Evolutionary conservation across 2,329 filamentous ascomycete species (phyloP).

Genomic region (Epichloe sibirici): DNA sequence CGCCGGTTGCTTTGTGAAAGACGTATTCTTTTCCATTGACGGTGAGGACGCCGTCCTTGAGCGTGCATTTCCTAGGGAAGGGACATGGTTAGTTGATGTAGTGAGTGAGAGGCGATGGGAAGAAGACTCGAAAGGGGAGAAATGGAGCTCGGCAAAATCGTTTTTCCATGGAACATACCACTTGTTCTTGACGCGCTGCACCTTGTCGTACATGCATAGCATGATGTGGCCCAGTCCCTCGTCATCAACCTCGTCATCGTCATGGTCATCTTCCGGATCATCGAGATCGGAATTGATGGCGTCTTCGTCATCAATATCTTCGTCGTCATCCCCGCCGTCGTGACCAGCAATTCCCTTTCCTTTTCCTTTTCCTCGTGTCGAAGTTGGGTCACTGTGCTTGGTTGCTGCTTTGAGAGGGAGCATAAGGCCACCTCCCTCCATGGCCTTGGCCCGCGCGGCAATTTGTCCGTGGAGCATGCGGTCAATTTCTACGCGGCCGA

Average conservation of each 20-base stretch:
- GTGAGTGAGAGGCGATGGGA: slow-evolving; percentile 1
- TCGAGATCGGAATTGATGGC: slow-evolving; percentile 98
- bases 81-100: slow-evolving; percentile 1
- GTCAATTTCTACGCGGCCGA: slow-evolving; percentile 54
- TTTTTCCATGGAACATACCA: slow-evolving; percentile 41
- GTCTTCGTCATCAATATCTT: slow-evolving; percentile 66
- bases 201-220: slow-evolving; percentile 99
- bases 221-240: slow-evolving; percentile 80
- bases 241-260: slow-evolving; percentile 78
- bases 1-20: slow-evolving; percentile 93
- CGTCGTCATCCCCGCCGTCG: slow-evolving; percentile 52
- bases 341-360: slow-evolving; percentile 32
- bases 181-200: slow-evolving; percentile 98
- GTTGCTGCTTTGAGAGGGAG: slow-evolving; percentile 50
- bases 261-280: slow-evolving; percentile 75
- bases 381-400: slow-evolving; percentile 15
- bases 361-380: slow-evolving; percentile 11
- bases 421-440: slow-evolving; percentile 69
- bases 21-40: slow-evolving; percentile 93
- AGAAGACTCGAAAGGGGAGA: slow-evolving; percentile 2
- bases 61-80: slow-evolving; percentile 70
- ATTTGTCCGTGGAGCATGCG: slow-evolving; percentile 57
- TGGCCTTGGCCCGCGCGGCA: slow-evolving; percentile 49
- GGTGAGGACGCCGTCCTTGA: slow-evolving; percentile 91
- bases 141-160: no score